Percentiles rank a stretch among this genome's conserved stretches.
Conservation (phyloP, 2,329 filamentous ascomycete species). For the Colletotrichum lupini region DNA sequence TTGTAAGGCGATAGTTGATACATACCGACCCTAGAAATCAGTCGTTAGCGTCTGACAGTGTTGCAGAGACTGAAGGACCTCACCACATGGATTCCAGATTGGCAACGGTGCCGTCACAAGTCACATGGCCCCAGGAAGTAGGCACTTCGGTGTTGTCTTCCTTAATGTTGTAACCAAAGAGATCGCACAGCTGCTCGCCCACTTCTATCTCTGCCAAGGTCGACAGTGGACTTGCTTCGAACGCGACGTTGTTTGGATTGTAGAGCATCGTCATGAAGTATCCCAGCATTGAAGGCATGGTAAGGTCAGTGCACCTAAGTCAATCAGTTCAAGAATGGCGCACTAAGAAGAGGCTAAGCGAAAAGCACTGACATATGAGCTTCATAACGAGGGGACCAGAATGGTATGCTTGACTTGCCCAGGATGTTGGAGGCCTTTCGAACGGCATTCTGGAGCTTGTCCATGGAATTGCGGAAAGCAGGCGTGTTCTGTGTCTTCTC, state of each 20-base stretch:
- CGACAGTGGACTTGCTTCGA: background rate
- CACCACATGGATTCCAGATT: background rate
- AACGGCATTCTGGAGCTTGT: background rate
- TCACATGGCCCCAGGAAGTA: background rate
- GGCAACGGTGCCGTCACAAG: background rate
- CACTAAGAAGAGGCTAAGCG: fast-evolving
- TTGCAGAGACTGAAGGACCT: background rate
- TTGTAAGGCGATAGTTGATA: background rate
- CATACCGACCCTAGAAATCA: background rate
- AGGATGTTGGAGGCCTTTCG: background rate
- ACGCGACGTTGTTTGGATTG: background rate
- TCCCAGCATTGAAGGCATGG: background rate
- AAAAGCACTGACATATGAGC: background rate
- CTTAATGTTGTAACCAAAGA: background rate
- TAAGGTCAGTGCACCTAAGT: background rate
- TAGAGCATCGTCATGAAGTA: background rate
- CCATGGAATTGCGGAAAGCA: background rate
- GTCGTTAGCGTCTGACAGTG: background rate
- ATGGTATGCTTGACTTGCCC: background rate
- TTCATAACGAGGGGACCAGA: background rate
- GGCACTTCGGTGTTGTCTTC: background rate
- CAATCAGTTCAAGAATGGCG: background rate
- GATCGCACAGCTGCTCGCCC: background rate
- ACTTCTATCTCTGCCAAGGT: background rate
- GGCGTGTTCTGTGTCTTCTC: background rate